Base-by-base conservation (phyloP, 2,329 filamentous ascomycete species). In the Scolecobasidium constrictum region DNA sequence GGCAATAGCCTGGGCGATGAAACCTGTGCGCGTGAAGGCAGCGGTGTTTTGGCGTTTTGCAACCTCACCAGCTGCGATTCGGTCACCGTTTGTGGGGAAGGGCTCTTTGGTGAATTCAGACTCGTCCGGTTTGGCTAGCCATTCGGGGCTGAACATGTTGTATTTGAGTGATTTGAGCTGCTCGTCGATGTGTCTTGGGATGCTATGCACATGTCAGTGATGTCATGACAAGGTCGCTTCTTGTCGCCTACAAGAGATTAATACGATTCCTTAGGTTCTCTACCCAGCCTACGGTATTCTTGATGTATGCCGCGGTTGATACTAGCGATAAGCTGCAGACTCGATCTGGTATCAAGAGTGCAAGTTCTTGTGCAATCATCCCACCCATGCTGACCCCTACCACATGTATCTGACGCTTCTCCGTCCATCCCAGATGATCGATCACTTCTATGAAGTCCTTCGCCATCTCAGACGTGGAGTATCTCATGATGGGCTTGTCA, bases 361-460 rank as follows among this genome's bases (percentile, higher is more conserved):
- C n/a, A 3, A 94, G 56, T 63, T 94, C 87, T 61, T 94, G 87
- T 2, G 84, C 77, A 53, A 94, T 90, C 87, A 94, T 94, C 54
- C 87, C 86, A 49, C 86, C 86, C 73, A 94, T 33, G 26, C 42
- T 44, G 49, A 90, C 78, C 44, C 86, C 87, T 23, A 83, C 68
- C 41, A 93, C 59, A 63, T 94, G 78, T 12, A 81, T 51, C 40
- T 75, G 57, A 66, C 70, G 63, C 52, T 68, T 52, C 56, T 70
- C 49, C 42, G 60, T 77, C 83, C 84, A 93, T 48, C 77, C 78
- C 7, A 92, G 58, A 52, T 83, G 73, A 49, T 79, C 72, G 16
- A 76, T 53, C 15, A 92, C 65, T 53, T 92, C 84, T 49, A 88
- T 56, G 18, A 75, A 61, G 62, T 94, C 87, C 47, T 70, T 74